Evolutionary conservation across 345 rosid species (phyloP).

Genomic region (Lepidium sativum): DNA sequence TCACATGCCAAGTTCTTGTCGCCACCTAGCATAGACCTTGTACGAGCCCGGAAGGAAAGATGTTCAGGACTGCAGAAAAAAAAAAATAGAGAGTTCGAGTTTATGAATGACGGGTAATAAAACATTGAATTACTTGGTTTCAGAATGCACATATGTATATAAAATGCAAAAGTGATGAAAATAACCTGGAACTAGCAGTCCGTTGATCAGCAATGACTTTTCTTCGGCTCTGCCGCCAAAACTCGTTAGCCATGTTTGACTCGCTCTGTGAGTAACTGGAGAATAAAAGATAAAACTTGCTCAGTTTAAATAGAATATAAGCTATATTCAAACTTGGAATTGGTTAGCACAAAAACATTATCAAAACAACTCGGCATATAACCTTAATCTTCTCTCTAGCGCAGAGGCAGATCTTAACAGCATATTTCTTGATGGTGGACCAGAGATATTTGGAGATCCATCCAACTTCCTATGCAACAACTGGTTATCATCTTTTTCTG

Average conservation of each 20-base stretch:
- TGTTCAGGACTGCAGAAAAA: conserved; percentile 75
- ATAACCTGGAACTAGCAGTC: conserved; percentile 96
- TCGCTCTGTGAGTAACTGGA: conserved; percentile 62
- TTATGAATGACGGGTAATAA: not conserved
- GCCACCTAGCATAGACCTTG: conserved; percentile 78
- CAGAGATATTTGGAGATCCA: conserved; percentile 51
- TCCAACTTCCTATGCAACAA: conserved; percentile 56
- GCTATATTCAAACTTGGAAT: too few relatives aligned
- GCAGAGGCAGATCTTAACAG: conserved; percentile 51
- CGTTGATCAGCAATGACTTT: conserved; percentile 92
- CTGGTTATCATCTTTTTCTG: conserved; percentile 79
- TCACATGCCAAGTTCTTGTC: conserved; percentile 55
- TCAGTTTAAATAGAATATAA: not conserved
- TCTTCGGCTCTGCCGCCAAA: conserved; percentile 88
- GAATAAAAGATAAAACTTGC: not conserved
- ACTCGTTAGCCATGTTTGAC: conserved; percentile 77
- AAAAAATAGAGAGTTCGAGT: not conserved
- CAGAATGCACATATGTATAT: conserved; percentile 5
- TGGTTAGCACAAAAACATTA: too few relatives aligned
- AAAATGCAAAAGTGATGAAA: conserved; percentile 20
- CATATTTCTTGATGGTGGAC: conserved; percentile 55
- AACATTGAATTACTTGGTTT: not conserved
- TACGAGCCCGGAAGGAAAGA: conserved; percentile 69
- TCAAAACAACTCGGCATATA: too few relatives aligned
- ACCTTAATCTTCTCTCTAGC: conserved; percentile 70